Evolutionary conservation across 805 yeast genomes (phyloP).

Genomic region (Nakazawaea anatomiae): DNA sequence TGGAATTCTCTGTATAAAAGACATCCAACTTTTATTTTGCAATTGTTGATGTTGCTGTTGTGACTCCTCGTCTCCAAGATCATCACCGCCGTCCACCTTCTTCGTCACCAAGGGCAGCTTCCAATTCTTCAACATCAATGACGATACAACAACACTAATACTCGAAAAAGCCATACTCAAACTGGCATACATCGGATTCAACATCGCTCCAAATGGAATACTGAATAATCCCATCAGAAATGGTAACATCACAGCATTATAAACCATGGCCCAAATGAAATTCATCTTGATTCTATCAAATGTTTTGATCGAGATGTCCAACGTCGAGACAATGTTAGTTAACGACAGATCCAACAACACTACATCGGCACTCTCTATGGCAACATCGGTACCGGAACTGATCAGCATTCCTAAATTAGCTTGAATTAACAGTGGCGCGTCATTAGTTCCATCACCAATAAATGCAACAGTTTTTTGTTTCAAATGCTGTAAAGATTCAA

Average conservation of each 20-base stretch:
- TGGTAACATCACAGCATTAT: slow-evolving; percentile 83
- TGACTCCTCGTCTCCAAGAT: background rate
- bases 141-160: slow-evolving; percentile 78
- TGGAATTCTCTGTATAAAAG: background rate
- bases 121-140: slow-evolving; percentile 70
- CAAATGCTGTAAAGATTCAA: slow-evolving; percentile 45
- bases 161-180: slow-evolving; percentile 92
- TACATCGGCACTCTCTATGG: slow-evolving; percentile 94
- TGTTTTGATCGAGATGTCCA: slow-evolving; percentile 65
- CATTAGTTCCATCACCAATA: slow-evolving; percentile 97
- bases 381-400: slow-evolving; percentile 91
- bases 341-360: slow-evolving; percentile 46
- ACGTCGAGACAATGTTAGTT: slow-evolving; percentile 34
- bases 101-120: slow-evolving; percentile 22
- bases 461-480: slow-evolving; percentile 54
- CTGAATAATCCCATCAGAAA: slow-evolving; percentile 89
- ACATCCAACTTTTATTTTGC: background rate
- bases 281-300: slow-evolving; percentile 72
- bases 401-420: slow-evolving; percentile 90
- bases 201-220: slow-evolving; percentile 64
- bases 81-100: no score
- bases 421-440: slow-evolving; percentile 90
- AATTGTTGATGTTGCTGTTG: background rate
- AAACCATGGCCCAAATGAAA: slow-evolving; percentile 81
- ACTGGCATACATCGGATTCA: slow-evolving; percentile 88